A percentile compares a stretch with the other conserved stretches of the same genome.
These are phyloP conservation scores for Diutina pseudorugosa DNA, from an alignment of 1,139 yeast species.

Conservation along the genomic window DNA sequence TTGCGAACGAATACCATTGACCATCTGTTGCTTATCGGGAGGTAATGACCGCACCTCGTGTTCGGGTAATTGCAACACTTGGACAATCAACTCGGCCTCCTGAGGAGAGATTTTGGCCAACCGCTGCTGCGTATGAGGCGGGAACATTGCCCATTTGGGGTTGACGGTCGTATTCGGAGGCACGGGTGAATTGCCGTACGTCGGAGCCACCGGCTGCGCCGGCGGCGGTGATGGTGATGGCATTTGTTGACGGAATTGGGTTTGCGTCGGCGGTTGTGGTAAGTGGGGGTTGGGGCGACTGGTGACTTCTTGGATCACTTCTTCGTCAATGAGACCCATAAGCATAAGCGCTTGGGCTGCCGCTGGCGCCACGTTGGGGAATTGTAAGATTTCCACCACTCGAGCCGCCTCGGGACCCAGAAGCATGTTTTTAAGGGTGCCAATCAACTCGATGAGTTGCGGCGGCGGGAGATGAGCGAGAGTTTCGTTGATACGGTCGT, in stretches of 20 bases:
- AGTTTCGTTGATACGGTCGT: conserved; percentile 44
- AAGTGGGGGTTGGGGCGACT: conserved; percentile 15
- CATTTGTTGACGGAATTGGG: conserved; percentile 7
- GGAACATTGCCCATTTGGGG: conserved; percentile 38
- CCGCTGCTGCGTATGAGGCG: conserved; percentile 36
- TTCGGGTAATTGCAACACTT: conserved; percentile 45
- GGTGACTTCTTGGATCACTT: conserved; percentile 38
- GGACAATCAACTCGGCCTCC: conserved; percentile 55
- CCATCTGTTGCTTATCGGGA: conserved; percentile 48
- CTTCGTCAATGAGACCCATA: conserved; percentile 64
- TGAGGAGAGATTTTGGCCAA: conserved; percentile 35
- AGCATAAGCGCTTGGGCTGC: conserved; percentile 64
- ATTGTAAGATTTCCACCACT: conserved; percentile 38
- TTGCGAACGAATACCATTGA: conserved; percentile 44
- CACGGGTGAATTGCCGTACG: not conserved
- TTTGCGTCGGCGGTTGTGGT: conserved; percentile 5
- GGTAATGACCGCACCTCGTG: conserved; percentile 47
- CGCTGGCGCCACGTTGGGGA: conserved; percentile 48
- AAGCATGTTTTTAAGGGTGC: conserved; percentile 45
- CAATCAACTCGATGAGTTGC: conserved; percentile 51
- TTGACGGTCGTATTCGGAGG: conserved; percentile 11
- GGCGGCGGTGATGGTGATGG: conserved; percentile 8
- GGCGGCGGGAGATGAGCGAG: conserved; percentile 56
- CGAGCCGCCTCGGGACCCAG: conserved; percentile 39
- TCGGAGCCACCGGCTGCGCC: conserved; percentile 5